A percentile compares a stretch with the other conserved stretches of the same genome.
These are phyloP conservation scores for Phytophthora capsici DNA, from an alignment of 352 stramenopile genomes.

Conservation along the genomic window DNA sequence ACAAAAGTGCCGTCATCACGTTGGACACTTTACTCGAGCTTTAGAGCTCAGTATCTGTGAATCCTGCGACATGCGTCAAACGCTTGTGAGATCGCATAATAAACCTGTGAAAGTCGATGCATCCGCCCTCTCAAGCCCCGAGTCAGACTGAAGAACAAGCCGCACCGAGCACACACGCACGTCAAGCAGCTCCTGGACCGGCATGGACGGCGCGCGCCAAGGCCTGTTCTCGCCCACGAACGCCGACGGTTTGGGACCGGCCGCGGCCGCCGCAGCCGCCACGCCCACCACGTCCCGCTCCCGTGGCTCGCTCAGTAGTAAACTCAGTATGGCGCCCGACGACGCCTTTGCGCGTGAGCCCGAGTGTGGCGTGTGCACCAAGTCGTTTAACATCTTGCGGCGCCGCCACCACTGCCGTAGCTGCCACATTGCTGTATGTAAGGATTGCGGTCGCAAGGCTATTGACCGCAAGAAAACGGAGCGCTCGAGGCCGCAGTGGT, in stretches of 20 bases:
- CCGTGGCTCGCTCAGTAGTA: slow-evolving; percentile 42
- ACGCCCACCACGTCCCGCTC: slow-evolving; percentile 22
- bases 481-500: slow-evolving; percentile 74
- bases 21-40: slow-evolving; percentile 15
- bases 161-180: neutral
- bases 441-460: slow-evolving; percentile 83
- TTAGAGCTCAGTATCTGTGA: slow-evolving; percentile 1
- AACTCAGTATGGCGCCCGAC: slow-evolving; percentile 47
- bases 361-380: slow-evolving; percentile 74
- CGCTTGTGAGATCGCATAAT: slow-evolving; percentile 11
- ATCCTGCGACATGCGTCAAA: slow-evolving; percentile 35
- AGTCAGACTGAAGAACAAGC: slow-evolving; percentile 27
- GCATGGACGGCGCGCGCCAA: slow-evolving; percentile 36
- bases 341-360: slow-evolving; percentile 75
- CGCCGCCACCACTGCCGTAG: slow-evolving; percentile 86
- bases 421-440: slow-evolving; percentile 86
- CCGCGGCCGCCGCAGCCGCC: slow-evolving; percentile 13
- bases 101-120: slow-evolving; percentile 25
- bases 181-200: slow-evolving; percentile 5
- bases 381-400: slow-evolving; percentile 83
- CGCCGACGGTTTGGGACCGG: slow-evolving; percentile 25
- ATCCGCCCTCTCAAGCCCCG: slow-evolving; percentile 1
- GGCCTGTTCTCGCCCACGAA: slow-evolving; percentile 42
- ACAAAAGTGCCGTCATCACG: slow-evolving; percentile 24
- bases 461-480: slow-evolving; percentile 68